Evolutionary conservation across 352 stramenopile genomes (phyloP).

Genomic region (Pythium monospermum): DNA sequence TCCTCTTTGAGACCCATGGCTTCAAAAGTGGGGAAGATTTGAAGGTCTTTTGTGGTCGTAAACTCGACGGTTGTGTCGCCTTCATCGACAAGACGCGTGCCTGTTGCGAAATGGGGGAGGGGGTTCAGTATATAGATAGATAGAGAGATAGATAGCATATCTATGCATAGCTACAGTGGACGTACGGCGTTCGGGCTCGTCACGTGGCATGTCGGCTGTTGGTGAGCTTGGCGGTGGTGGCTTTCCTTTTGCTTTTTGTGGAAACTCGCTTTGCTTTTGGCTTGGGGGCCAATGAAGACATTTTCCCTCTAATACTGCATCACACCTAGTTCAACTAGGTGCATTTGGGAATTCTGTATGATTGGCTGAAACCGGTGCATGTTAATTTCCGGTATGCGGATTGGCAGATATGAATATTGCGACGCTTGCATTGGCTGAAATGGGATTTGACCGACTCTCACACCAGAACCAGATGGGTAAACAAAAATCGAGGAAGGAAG

Average conservation of each 20-base stretch:
- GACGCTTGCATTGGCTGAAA: no score
- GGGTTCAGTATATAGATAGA: slow-evolving; percentile 2
- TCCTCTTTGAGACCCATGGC: slow-evolving; percentile 91
- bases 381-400: no score
- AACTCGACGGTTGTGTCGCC: slow-evolving; percentile 83
- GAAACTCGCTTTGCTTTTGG: no score
- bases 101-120: slow-evolving; percentile 21
- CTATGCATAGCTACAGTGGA: neutral
- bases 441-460: no score
- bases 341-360: no score
- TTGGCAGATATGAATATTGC: no score
- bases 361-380: no score
- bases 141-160: neutral
- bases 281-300: no score
- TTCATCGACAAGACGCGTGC: slow-evolving; percentile 60
- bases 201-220: slow-evolving; percentile 21
- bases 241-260: neutral
- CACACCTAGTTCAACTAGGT: no score
- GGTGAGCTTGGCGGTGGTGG: neutral
- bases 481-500: no score
- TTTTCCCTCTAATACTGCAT: no score
- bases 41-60: slow-evolving; percentile 87
- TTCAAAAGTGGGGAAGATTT: slow-evolving; percentile 87
- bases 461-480: no score
- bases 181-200: slow-evolving; percentile 18